Evolutionary conservation across 257 asterid species (phyloP).

Genomic region (Solanum pinnatisectum): DNA sequence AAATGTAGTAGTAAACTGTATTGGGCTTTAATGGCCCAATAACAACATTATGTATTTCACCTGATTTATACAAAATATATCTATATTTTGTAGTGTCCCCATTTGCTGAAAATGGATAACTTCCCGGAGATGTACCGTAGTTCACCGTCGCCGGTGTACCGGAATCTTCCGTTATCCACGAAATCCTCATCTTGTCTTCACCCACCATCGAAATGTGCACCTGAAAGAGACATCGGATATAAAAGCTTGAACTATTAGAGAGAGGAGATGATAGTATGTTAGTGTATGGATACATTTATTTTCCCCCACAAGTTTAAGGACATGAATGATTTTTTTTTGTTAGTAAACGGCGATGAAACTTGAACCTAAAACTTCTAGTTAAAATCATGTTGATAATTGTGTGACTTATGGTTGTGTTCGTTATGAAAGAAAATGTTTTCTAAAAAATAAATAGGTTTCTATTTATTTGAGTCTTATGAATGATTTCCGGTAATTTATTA

Average conservation of each 20-base stretch:
- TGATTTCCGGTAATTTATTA: too few relatives aligned
- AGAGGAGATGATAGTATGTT: background rate
- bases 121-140: slow-evolving; percentile 45
- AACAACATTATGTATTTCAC: slow-evolving; percentile 52
- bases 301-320: rapidly evolving
- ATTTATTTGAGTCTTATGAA: background rate
- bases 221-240: background rate
- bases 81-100: slow-evolving; percentile 32
- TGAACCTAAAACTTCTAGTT: background rate
- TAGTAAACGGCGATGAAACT: background rate
- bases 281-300: too few relatives aligned
- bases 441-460: too few relatives aligned
- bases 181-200: slow-evolving; percentile 36
- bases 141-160: slow-evolving; percentile 32
- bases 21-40: slow-evolving; percentile 61
- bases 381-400: background rate
- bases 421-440: background rate
- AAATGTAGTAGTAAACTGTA: slow-evolving; percentile 46
- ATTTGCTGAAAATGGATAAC: slow-evolving; percentile 25
- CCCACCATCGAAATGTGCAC: slow-evolving; percentile 66
- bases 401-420: background rate
- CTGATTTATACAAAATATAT: slow-evolving; percentile 37
- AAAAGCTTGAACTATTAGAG: background rate
- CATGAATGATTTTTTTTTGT: background rate
- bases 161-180: slow-evolving; percentile 39